Base-by-base conservation (phyloP, 228 moss, liverwort and hornwort species). In the Sphagnum fallax region DNA sequence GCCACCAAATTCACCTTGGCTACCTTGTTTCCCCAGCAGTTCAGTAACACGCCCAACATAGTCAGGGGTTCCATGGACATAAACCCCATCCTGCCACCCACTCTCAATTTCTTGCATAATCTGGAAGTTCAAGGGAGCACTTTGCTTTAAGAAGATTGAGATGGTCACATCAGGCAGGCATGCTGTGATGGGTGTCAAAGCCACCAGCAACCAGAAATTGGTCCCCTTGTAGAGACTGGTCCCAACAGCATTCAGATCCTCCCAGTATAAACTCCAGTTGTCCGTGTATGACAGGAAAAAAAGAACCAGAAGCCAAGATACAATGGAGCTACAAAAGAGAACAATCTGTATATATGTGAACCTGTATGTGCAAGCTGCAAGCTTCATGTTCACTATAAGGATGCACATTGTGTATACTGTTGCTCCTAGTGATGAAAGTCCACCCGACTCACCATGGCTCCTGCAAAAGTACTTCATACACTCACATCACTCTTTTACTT, bases 61-160 rank as follows among this genome's bases (percentile, higher is more conserved):
- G 49, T 70, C 58, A 52, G n/a, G 32, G 9, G 67, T 70, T 4
- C 61, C 65, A 68, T 72, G 69, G 0, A 51, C 7, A 60, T 61
- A 83, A 2, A 61, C 18, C 14, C 86, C 86, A 66, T 80, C 61
- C 6, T 0, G 50, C 94, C 92, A 95, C 50, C 95, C 90, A 61
- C 82, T 79, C 69, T 95, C 95, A 68, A 89, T 77, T 75, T 95
- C 95, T 75, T 61, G 74, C 73, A 95, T 71, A 66, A 92, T 74
- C 57, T 89, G 82, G 51, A 74, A 79, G 69, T 95, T 87, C 58
- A 55, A 72, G 47, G 95, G 92, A 53, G 72, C 70, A 0, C 52
- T 74, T 10, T 11, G 81, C 63, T 81, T 76, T 61, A 62, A 53
- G 62, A 95, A 95, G 49, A 78, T 50, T 14, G 67, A 75, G 16